phyloP scores from a whole-genome alignment of 148 eudicot species.

The Spergularia bocconei region DNA sequence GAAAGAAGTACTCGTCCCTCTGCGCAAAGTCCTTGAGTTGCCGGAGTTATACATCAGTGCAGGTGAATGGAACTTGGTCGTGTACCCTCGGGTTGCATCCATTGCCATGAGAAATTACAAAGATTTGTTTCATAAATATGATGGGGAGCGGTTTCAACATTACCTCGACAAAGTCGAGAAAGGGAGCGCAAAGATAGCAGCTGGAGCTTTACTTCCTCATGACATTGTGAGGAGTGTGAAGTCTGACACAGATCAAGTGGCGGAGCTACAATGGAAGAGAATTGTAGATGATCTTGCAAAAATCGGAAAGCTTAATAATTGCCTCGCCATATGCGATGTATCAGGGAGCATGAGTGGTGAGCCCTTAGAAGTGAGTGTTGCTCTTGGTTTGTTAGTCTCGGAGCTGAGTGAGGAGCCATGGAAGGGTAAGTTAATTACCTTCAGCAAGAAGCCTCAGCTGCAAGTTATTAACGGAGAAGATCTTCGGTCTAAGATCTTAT shows the following conservation, averaged over 20 bases:
- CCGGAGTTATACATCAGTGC: constrained; percentile 49
- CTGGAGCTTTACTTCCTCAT: constrained; percentile 55
- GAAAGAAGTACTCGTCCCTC: constrained; percentile 53
- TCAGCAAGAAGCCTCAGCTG: constrained; percentile 24
- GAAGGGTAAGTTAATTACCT: constrained; percentile 39
- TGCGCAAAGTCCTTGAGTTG: constrained; percentile 35
- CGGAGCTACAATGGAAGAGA: constrained; percentile 52
- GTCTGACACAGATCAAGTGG: constrained; percentile 19
- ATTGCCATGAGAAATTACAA: constrained; percentile 49
- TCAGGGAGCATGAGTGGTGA: constrained; percentile 39
- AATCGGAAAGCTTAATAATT: constrained; percentile 37
- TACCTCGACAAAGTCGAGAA: constrained; percentile 38
- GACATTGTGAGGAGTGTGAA: constrained; percentile 31
- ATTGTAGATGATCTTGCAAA: constrained; percentile 37
- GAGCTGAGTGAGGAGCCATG: constrained; percentile 38
- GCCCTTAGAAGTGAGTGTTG: constrained; percentile 44
- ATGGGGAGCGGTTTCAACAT: constrained; percentile 27
- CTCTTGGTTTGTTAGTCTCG: constrained; percentile 37
- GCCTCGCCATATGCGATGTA: constrained; percentile 48
- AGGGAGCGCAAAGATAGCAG: constrained; percentile 44
- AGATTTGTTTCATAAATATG: constrained; percentile 28
- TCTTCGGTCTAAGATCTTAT: constrained; percentile 15
- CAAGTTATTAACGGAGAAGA: constrained; percentile 26
- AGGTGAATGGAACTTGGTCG: constrained; percentile 33
- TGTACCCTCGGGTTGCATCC: constrained; percentile 43